Evolutionary conservation across 768 basidiomycete species (phyloP), one percentile per base, ranked within the genome.

Genomic region (Floccularia luteovirens): DNA sequence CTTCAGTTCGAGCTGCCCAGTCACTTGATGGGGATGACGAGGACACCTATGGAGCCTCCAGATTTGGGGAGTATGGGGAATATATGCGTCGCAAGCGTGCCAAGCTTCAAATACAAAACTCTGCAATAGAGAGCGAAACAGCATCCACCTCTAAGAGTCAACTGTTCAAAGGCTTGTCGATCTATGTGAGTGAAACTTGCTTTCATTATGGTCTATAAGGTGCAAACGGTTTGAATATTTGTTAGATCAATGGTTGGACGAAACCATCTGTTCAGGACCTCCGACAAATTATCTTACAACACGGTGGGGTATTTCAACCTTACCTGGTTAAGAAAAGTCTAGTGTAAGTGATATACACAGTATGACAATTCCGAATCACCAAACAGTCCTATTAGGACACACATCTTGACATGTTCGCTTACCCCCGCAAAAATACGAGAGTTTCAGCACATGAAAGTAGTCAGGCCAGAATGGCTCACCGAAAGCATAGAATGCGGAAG

Each of bases 21-120:
- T n/a, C n/a, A 28, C 27, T 37, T 21, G 41, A 42, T 7, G 44
- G 51, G 22, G 56, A 58, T 11, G 63, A 70, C 37, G 61, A 66
- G 7, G 65, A 69, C 17, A 70, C 75, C 6, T 96, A 93, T 54
- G 88, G 83, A 0, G 75, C 85, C 2, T 76, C 83, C 22, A 74
- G 67, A 24, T 97, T 93, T 56, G 91, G 89, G 11, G 77, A 76
- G 1, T 89, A 79, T 46, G 87, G 85, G 0, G 82, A 92, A 53
- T 97, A 96, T 54, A 90, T 96, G 89, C 60, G 70, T 2, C 70
- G 91, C 44, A 97, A 97, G 62, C 77, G 94, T 2, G 82, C 85
- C 22, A 98, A 98, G 58, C 58, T 98, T 36, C 87, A 86, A 49
- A 78, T 90, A 3, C 87, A 91, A 61, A 89, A 90, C 44, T 55